Percentiles rank a stretch among this genome's conserved stretches.
Evolutionary conservation across 2,329 filamentous ascomycete species (phyloP).

Genomic region (Atkinsonella hypoxylon): DNA sequence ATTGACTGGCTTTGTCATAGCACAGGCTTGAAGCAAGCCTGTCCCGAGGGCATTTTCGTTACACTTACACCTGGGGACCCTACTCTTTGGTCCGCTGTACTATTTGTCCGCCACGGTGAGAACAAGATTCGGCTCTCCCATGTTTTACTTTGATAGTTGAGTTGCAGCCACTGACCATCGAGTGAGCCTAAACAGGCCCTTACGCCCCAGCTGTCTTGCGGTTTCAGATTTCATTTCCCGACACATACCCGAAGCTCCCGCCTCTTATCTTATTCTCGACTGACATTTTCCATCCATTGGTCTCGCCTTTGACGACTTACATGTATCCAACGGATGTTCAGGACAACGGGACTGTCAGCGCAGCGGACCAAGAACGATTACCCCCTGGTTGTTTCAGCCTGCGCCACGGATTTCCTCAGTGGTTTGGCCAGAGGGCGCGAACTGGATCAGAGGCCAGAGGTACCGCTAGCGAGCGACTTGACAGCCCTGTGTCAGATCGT

Average conservation of each 20-base stretch:
- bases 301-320: constrained; percentile 88
- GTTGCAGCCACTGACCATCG: neutral
- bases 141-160: neutral
- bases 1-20: constrained; percentile 29
- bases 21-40: constrained; percentile 67
- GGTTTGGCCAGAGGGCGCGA: constrained; percentile 58
- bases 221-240: constrained; percentile 81
- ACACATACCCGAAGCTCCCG: constrained; percentile 64
- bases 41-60: constrained; percentile 79
- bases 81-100: constrained; percentile 75
- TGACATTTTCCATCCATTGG: constrained; percentile 89
- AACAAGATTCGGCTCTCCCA: neutral
- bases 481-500: constrained; percentile 15
- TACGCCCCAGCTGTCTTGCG: constrained; percentile 80
- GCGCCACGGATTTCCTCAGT: constrained; percentile 78
- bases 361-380: constrained; percentile 69
- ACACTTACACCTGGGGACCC: constrained; percentile 72
- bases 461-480: constrained; percentile 26
- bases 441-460: constrained; percentile 27
- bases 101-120: constrained; percentile 79
- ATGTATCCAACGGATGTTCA: constrained; percentile 76
- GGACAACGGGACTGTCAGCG: constrained; percentile 66
- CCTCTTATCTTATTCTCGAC: constrained; percentile 81
- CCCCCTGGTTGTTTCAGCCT: constrained; percentile 85
- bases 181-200: constrained; percentile 48